Conservation (phyloP, 2,329 filamentous ascomycete genomes). For the Ascochyta koolunga region DNA sequence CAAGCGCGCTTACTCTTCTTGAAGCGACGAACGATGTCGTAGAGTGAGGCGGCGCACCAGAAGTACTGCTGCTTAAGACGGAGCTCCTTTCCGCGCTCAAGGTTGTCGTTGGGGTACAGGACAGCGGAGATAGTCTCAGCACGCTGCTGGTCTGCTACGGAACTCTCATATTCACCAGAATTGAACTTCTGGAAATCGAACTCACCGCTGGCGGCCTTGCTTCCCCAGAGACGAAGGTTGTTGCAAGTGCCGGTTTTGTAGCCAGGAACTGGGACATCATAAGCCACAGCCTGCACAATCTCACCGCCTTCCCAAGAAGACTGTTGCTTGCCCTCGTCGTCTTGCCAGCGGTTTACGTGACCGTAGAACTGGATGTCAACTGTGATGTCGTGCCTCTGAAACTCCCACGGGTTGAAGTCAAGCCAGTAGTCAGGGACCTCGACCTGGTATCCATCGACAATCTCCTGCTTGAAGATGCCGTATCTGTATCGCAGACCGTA, state of each 20-base stretch:
- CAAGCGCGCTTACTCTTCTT: constrained; percentile 94
- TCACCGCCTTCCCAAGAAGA: constrained; percentile 91
- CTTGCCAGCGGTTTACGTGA: constrained; percentile 71
- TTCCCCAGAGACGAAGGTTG: constrained; percentile 96
- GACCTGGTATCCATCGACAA: constrained; percentile 96
- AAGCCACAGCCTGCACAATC: constrained; percentile 88
- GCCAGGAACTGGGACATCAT: constrained; percentile 89
- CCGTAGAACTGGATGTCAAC: constrained; percentile 98
- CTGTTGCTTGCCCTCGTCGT: constrained; percentile 76
- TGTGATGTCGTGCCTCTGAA: constrained; percentile 91
- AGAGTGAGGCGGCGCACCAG: constrained; percentile 96
- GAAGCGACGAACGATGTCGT: constrained; percentile 96
- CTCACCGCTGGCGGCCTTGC: constrained; percentile 94
- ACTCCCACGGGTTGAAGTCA: constrained; percentile 99
- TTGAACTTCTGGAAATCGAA: constrained; percentile 99
- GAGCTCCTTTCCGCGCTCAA: constrained; percentile 95
- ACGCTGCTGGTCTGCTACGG: constrained; percentile 95
- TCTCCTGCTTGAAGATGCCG: constrained; percentile 98
- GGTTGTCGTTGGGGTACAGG: constrained; percentile 95
- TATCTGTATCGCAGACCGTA: constrained; percentile 96
- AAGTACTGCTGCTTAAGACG: constrained; percentile 99
- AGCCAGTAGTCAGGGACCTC: constrained; percentile 99
- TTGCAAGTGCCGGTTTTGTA: constrained; percentile 91
- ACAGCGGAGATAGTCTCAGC: constrained; percentile 99
- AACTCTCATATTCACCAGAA: constrained; percentile 95